A percentile compares a stretch with the other conserved stretches of the same genome.
Conservation (phyloP, 2,329 filamentous ascomycete genomes). For the Sclerotinia spermophila region DNA sequence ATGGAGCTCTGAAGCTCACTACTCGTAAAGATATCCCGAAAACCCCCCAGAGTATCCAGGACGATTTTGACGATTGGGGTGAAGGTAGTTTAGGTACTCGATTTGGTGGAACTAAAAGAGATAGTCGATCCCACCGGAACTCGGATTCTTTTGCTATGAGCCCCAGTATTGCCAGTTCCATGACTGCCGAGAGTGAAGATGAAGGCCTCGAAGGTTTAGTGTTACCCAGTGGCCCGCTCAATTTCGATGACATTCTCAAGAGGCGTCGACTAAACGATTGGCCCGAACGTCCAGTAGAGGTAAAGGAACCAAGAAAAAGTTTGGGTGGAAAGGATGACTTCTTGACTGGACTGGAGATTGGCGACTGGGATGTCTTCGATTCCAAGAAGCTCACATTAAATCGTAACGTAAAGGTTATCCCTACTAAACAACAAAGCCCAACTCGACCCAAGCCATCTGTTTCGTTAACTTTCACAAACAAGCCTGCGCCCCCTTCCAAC, state of each 20-base stretch:
- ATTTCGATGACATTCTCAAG: conserved; percentile 75
- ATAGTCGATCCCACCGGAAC: conserved; percentile 74
- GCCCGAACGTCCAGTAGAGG: conserved; percentile 46
- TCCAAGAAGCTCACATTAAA: conserved; percentile 79
- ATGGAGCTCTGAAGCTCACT: conserved; percentile 60
- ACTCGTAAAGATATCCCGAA: conserved; percentile 57
- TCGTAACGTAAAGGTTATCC: conserved; percentile 86
- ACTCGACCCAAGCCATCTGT: conserved; percentile 70
- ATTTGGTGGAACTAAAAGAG: conserved; percentile 80
- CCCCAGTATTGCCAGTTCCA: conserved; percentile 86
- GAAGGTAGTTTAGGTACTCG: conserved; percentile 90
- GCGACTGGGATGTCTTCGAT: conserved; percentile 76
- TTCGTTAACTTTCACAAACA: conserved; percentile 88
- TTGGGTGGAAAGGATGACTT: conserved; percentile 63
- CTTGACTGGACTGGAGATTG: conserved; percentile 81
- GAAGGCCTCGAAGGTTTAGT: conserved; percentile 88
- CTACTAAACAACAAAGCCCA: conserved; percentile 64
- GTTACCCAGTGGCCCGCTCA: conserved; percentile 76
- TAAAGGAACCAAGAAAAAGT: conserved; percentile 37
- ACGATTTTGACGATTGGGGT: conserved; percentile 88
- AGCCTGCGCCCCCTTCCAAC: conserved; percentile 48
- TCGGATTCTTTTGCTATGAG: conserved; percentile 87
- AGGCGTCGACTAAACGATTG: conserved; percentile 62
- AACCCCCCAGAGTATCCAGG: conserved; percentile 56
- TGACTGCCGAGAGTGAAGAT: conserved; percentile 89